Percentiles rank a stretch among this genome's conserved stretches.
These are phyloP conservation scores for Saccharum spontaneum DNA, from an alignment of 176 grass and related monocot genomes.

Conservation along the genomic window DNA sequence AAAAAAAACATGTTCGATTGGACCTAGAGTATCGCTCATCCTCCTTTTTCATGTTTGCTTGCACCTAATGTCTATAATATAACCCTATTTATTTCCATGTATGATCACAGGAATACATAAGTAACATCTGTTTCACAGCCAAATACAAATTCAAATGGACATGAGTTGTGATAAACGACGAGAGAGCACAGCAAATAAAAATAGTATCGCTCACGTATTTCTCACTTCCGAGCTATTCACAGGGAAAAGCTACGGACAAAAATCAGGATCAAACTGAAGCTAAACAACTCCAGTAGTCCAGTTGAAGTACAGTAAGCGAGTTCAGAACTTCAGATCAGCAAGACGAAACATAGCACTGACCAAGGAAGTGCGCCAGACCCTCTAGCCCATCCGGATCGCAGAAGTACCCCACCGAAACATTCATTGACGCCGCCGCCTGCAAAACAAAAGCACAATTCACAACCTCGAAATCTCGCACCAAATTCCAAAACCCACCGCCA, in stretches of 20 bases:
- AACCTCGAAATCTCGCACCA: neutral
- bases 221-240: neutral
- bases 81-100: neutral
- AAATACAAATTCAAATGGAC: neutral
- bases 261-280: neutral
- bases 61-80: neutral
- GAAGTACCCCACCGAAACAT: constrained; percentile 79
- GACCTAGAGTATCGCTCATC: neutral
- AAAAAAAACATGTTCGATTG: neutral
- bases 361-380: constrained; percentile 95
- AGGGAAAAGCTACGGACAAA: neutral
- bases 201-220: neutral
- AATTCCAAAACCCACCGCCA: neutral
- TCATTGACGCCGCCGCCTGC: constrained; percentile 89
- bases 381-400: constrained; percentile 84
- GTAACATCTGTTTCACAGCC: neutral
- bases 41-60: neutral
- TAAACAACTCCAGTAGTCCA: neutral
- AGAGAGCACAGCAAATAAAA: neutral
- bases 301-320: neutral
- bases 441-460: constrained; percentile 37
- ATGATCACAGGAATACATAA: neutral
- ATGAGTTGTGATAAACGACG: neutral
- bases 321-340: constrained; percentile 17
- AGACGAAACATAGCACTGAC: constrained; percentile 34